Base-by-base conservation (phyloP, 176 grass and related monocot species). In the Zizania latifolia region DNA sequence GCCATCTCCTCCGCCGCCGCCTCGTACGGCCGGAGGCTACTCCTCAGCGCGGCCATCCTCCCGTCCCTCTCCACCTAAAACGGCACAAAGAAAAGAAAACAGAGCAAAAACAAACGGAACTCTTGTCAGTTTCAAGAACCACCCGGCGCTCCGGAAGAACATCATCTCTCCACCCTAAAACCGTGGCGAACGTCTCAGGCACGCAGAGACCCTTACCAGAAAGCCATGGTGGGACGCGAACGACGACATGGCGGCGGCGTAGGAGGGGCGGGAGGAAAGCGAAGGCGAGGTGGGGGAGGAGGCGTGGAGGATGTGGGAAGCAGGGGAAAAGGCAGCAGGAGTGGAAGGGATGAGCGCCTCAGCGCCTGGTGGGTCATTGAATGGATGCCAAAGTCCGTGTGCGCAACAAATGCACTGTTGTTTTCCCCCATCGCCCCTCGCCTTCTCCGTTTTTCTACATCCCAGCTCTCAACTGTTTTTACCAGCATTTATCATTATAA, bases 341-440 rank as follows among this genome's bases (percentile, higher is more conserved):
- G 84, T 44, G 48, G 84, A 86, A 63, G 84, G 39, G 88, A 93
- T 81, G 90, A 83, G 93, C 78, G 82, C 72, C 77, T 74, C n/a
- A n/a, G n/a, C n/a, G n/a, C n/a, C n/a, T 88, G 80, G 33, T 91
- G 85, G 86, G 80, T 72, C 86, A 93, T 91, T 93, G 85, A 93
- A 91, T 97, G 76, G 93, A 90, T 93, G 78, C 89, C 84, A 67
- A 87, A 82, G 77, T 84, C 82, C 85, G 87, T 97, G 93, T 36
- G 36, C 79, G 83, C 87, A 90, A 78, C 93, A 87, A 90, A 89
- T 92, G 89, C 84, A 82, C 80, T 84, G 67, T 88, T 38, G 33
- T 54, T 53, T 75, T 68, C 56, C 62, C 22, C 24, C 33, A 3
- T 10, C 8, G 9, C 4, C 2, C 16, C 10, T n/a, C 17, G 5